Evolutionary conservation across 225 moss, liverwort and hornwort species (phyloP), one percentile per base, ranked within the genome.

Genomic region (Climacium dendroides): DNA sequence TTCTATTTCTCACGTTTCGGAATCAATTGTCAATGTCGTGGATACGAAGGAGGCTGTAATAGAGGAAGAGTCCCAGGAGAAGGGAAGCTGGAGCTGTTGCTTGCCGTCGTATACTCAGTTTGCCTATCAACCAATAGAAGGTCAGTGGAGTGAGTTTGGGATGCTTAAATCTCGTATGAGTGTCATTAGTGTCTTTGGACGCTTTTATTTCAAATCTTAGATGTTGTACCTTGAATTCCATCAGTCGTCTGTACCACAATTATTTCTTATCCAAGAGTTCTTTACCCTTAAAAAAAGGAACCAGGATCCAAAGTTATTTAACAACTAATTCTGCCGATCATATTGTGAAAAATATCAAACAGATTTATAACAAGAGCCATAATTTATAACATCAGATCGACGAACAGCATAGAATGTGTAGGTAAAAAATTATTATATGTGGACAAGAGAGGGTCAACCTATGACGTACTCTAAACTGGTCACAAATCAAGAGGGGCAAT

Each of bases 51-150:
- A 85, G 67, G 89, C 83, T 41, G 76, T 62, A 52, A 54, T 17
- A 50, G 85, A 79, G 52, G 86, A 88, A 54, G 89, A 86, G 67
- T 35, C 58, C 11, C 83, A 30, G 84, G 93, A 89, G 86, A 90
- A 52, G 67, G 89, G 84, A 28, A 90, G 76, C 79, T 90, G 89
- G 89, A 89, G 37, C 48, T 88, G 79, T 83, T 93, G 93, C 87
- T 85, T 91, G 87, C 93, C 93, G 71, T 82, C 87, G 58, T 93
- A 93, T 85, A 66, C 89, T 37, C 90, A 81, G 57, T 54, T 84
- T 64, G 61, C 89, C 70, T 86, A 78, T 59, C 86, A 82, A 80
- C 82, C 88, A 70, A 28, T 76, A 85, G 83, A 64, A 87, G 94
- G 94, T 94, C 75, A 87, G 93, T 89, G 67, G 37, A 69, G 73